Conservation (phyloP, 1,284 basidiomycete genomes). For the Microbotryomycetes sp. region DNA sequence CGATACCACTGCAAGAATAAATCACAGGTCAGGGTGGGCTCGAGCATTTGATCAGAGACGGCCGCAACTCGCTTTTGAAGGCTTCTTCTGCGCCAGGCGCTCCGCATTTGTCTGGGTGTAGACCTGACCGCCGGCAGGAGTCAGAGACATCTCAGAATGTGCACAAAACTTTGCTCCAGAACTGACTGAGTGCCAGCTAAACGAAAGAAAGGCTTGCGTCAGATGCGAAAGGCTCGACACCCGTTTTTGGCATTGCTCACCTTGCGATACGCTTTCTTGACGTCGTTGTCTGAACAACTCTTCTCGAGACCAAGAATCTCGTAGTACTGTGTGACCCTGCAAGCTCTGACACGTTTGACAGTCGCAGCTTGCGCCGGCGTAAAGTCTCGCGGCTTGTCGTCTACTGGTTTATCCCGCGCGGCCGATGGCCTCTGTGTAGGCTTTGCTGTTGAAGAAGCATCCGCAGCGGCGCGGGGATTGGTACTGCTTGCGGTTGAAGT, state of each 20-base stretch:
- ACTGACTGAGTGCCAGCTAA: too few species aligned
- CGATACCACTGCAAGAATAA: constrained; percentile 68
- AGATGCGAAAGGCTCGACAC: background rate
- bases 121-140: constrained; percentile 1
- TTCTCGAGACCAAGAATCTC: constrained; percentile 79
- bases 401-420: constrained; percentile 12
- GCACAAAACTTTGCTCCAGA: too few species aligned
- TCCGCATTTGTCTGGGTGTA: constrained; percentile 46
- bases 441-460: background rate
- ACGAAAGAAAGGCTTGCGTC: too few species aligned
- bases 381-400: constrained; percentile 63
- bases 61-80: constrained; percentile 75
- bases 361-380: constrained; percentile 76
- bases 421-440: background rate
- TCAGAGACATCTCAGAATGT: constrained; percentile 13
- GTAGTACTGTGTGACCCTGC: constrained; percentile 87
- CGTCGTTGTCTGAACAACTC: constrained; percentile 77
- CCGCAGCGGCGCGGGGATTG: background rate
- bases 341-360: constrained; percentile 77
- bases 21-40: background rate
- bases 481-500: background rate
- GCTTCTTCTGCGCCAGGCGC: constrained; percentile 98
- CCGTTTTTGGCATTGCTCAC: constrained; percentile 45
- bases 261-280: constrained; percentile 97
- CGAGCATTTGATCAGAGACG: background rate